These are phyloP conservation scores for Solanum tarapatanum DNA, from an alignment of 257 asterid genomes.

Conservation along the genomic window DNA sequence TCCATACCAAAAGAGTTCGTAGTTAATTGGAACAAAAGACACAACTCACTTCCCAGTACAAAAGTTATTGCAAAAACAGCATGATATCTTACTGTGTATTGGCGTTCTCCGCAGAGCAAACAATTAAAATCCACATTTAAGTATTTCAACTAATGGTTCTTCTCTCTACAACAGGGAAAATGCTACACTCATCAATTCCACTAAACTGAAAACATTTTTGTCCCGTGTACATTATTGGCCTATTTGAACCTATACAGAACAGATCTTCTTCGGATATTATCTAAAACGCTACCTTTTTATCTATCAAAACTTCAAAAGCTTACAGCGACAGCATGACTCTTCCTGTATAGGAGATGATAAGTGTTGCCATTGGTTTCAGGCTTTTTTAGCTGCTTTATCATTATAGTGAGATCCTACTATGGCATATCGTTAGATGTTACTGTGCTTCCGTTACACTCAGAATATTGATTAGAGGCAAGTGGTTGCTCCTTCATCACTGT, in stretches of 20 bases:
- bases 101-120: not conserved
- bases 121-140: not conserved
- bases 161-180: not conserved
- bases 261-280: not conserved
- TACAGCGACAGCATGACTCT: not conserved
- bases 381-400: not conserved
- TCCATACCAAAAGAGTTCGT: not conserved
- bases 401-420: not conserved
- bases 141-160: not conserved
- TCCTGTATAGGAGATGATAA: not conserved
- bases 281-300: not conserved
- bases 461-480: constrained; percentile 18
- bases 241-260: not conserved
- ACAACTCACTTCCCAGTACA: not conserved
- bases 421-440: not conserved
- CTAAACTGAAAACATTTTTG: not conserved
- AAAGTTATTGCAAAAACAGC: not conserved
- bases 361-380: not conserved
- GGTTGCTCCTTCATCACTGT: constrained; percentile 14
- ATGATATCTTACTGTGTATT: not conserved
- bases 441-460: not conserved
- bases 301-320: not conserved
- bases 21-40: not conserved
- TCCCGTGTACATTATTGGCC: not conserved
- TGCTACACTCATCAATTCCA: not conserved